A percentile compares a stretch with the other conserved stretches of the same genome.
These are phyloP conservation scores for Endocladia muricata DNA, from an alignment of 31 red algal species.

Conservation along the genomic window DNA sequence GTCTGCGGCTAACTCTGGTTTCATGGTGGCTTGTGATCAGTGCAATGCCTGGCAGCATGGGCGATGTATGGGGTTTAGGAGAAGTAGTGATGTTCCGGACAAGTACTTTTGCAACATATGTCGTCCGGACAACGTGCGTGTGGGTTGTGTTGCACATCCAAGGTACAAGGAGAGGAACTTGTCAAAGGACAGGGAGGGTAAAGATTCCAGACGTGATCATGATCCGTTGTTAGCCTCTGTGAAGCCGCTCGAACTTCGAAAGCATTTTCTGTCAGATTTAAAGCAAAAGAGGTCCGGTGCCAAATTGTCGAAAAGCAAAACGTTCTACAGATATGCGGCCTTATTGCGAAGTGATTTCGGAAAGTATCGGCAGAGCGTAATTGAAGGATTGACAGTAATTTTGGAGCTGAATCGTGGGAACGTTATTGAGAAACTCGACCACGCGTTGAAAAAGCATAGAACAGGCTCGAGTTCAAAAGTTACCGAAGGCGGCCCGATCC, in stretches of 20 bases:
- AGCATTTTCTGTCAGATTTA: conserved; percentile 34
- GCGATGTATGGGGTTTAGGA: conserved; percentile 85
- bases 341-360: conserved; percentile 28
- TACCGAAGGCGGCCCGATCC: background rate
- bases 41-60: conserved; percentile 94
- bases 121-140: conserved; percentile 77
- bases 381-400: conserved; percentile 38
- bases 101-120: conserved; percentile 85
- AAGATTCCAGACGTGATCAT: conserved; percentile 17
- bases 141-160: conserved; percentile 67
- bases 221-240: conserved; percentile 14
- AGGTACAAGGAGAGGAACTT: conserved; percentile 51
- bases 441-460: conserved; percentile 5
- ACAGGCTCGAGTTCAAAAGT: background rate
- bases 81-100: conserved; percentile 58
- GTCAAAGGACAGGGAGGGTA: conserved; percentile 18
- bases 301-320: conserved; percentile 18
- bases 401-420: conserved; percentile 21
- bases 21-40: conserved; percentile 91
- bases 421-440: conserved; percentile 31
- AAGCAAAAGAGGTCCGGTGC: conserved; percentile 14
- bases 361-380: conserved; percentile 30
- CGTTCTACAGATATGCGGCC: conserved; percentile 21
- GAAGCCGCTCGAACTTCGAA: conserved; percentile 33
- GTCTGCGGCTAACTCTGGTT: conserved; percentile 53